These are phyloP conservation scores for Gracilaria domingensis DNA, from an alignment of 23 red algal species.

Conservation along the genomic window DNA sequence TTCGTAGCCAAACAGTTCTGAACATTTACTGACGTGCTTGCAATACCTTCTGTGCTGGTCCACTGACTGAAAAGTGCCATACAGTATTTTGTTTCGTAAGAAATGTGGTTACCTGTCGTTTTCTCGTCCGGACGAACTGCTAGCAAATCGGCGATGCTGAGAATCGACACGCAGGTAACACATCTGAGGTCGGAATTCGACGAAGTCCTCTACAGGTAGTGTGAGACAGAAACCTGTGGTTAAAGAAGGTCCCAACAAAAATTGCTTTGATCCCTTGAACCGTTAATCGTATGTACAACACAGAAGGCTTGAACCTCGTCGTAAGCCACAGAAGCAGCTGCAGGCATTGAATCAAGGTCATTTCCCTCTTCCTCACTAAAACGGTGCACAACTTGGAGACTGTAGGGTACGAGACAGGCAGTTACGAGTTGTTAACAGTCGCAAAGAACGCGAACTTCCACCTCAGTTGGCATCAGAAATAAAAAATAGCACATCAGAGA, in stretches of 20 bases:
- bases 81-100: no score
- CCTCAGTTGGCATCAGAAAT: neutral
- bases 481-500: conserved; percentile 4
- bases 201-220: no score
- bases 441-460: neutral
- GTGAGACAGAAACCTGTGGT: neutral
- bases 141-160: no score
- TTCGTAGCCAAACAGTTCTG: no score
- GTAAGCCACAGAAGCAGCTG: neutral
- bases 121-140: no score
- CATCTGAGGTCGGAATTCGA: no score
- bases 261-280: no score
- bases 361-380: neutral
- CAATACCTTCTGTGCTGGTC: no score
- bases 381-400: neutral
- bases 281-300: neutral
- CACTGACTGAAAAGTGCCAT: no score
- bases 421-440: neutral
- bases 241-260: neutral
- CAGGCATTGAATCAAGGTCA: neutral
- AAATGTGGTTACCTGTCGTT: no score
- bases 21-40: no score
- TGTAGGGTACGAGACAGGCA: conserved; percentile 2
- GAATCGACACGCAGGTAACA: no score
- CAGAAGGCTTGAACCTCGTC: neutral